These are phyloP conservation scores for Populus tomentosa DNA, from an alignment of 441 rosid species.

Conservation along the genomic window DNA sequence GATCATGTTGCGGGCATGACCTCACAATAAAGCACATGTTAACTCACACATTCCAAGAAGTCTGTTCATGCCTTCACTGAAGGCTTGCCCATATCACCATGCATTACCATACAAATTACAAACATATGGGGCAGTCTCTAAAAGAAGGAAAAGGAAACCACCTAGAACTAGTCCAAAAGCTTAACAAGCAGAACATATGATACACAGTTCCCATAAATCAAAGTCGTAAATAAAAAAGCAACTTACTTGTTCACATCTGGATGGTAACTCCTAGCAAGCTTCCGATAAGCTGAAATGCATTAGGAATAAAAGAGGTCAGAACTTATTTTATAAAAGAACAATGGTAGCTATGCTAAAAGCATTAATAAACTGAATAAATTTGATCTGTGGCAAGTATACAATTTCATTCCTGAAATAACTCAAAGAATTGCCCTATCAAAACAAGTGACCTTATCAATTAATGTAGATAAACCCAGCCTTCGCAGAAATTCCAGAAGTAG, in stretches of 20 bases:
- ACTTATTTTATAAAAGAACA: neutral
- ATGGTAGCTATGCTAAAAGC: neutral
- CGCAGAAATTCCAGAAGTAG: neutral
- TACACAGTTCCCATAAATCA: neutral
- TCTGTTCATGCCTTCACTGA: neutral
- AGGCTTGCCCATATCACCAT: neutral
- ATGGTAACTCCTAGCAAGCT: constrained; percentile 88
- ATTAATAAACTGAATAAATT: neutral
- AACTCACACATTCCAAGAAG: neutral
- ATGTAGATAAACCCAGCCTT: neutral
- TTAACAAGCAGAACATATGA: neutral
- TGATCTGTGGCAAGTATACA: neutral
- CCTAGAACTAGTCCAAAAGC: neutral
- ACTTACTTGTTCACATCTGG: constrained; percentile 98
- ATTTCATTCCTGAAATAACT: neutral
- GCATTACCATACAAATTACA: too few species aligned
- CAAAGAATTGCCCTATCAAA: neutral
- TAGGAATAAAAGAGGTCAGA: constrained; percentile 5
- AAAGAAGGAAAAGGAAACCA: neutral
- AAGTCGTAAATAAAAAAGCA: neutral
- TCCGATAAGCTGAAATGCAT: constrained; percentile 70
- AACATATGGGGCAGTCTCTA: neutral
- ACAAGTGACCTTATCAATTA: neutral
- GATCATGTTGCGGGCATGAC: neutral
- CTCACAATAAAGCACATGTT: neutral